Conservation (phyloP, 148 eudicot genomes). For the Linanthus parryae region DNA sequence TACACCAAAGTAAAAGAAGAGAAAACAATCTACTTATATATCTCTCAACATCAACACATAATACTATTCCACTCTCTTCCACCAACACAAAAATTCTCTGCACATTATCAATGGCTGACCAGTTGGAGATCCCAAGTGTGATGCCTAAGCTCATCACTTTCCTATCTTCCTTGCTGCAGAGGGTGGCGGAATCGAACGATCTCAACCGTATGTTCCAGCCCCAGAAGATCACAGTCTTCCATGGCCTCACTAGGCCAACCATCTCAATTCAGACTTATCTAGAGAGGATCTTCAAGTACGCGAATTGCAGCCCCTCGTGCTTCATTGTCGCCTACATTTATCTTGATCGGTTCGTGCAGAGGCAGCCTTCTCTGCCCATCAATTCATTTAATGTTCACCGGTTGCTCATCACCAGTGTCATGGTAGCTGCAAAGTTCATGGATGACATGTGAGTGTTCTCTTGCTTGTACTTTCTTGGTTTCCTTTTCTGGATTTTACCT, state of each 20-base stretch:
- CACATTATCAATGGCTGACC: conserved; percentile 25
- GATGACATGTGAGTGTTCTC: conserved; percentile 63
- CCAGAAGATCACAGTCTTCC: conserved; percentile 54
- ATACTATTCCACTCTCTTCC: not conserved
- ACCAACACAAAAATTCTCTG: not conserved
- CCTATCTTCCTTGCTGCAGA: conserved; percentile 59
- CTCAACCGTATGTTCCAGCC: conserved; percentile 22
- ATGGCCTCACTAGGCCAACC: conserved; percentile 57
- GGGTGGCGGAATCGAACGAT: conserved; percentile 64
- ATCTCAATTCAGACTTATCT: conserved; percentile 61
- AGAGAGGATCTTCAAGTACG: conserved; percentile 75
- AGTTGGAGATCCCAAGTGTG: conserved; percentile 27
- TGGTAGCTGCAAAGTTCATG: conserved; percentile 82
- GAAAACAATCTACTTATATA: not conserved
- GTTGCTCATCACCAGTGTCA: conserved; percentile 67
- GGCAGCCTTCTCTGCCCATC: conserved; percentile 54
- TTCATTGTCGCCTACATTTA: conserved; percentile 73
- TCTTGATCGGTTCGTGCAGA: conserved; percentile 69
- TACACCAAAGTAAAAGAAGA: not conserved
- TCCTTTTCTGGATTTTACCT: not conserved
- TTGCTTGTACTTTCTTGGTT: not conserved
- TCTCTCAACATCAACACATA: not conserved
- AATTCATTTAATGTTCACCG: conserved; percentile 77
- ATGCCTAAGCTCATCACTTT: conserved; percentile 50
- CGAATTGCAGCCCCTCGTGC: conserved; percentile 79